Evolutionary conservation across 805 yeast species (phyloP), one percentile per base, ranked within the genome.

Genomic region (Scheffersomyces lignosus): DNA sequence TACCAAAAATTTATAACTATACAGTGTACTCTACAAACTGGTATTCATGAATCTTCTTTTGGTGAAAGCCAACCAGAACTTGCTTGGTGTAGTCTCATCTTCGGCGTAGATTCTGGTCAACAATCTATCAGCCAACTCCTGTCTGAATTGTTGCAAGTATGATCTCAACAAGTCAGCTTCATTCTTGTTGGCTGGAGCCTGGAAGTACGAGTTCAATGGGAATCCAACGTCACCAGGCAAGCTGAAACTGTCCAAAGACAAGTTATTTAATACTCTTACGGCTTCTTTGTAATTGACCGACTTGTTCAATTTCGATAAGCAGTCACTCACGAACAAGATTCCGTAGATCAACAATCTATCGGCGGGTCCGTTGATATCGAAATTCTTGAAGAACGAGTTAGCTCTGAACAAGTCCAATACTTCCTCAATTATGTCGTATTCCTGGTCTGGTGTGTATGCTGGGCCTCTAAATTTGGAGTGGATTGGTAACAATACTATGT

Each of bases 1-100:
- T 20, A 7, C 24, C 10, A 20, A 7, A 20, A 20, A 20, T 20
- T 20, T 20, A 20, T 20, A 7, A 20, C 10, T 20, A 7, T 7
- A 7, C 10, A 7, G 10, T 7, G 7, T 7, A 7, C 10, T 7
- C 24, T 57, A 83, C 52, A 87, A 73, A 49, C 85, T 78, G 64
- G 90, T 87, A 69, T 93, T 93, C 99, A 93, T 93, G 61, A 93
- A 93, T 60, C 87, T 80, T 66, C 95, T 84, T 68, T 93, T 82
- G 27, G 96, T 86, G 63, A 93, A 93, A 2, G 97, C 96, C 54
- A 93, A 68, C 99, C 99, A 93, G 67, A 77, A 82, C 63, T 91
- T 93, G 51, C 91, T 84, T 26, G 99, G 98, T 18, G 44, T 46
- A 7, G 66, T 54, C 34, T 66, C 69, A 35, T 76, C 79, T 12